Evolutionary conservation across 129 eudicot genomes (phyloP), one percentile per base, ranked within the genome.

Genomic region (Pittosporum tobira): DNA sequence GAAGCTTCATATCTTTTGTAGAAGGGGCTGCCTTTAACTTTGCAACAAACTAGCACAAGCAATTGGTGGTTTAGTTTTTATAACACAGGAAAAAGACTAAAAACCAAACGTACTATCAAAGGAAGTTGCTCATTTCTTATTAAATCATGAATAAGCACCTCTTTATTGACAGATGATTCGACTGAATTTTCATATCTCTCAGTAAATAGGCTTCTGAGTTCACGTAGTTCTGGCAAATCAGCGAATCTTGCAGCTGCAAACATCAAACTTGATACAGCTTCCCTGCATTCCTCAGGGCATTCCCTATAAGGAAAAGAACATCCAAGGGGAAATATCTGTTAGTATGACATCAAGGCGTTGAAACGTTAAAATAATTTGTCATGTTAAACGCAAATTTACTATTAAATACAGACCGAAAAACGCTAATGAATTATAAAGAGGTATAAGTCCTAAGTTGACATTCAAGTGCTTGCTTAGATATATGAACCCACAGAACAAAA

Each of bases 231-330:
- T 0, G 97, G 97, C 63, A 88, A 51, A 71, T 88, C 97, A 22
- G 95, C 88, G 37, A 88, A 76, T 62, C 94, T 77, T 54, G 97
- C 95, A 28, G 97, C 94, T 4, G 97, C 94, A 70, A 71, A 82
- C 70, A 77, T 77, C 74, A 88, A 62, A 31, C 88, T 78, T 13
- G 91, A 14, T 10, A 74, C 72, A 25, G 97, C 81, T 69, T 77
- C 83, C 59, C 65, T 77, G 61, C 95, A 88, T 43, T 88, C 88
- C 49, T 81, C 85, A 4, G 97, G 95, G 55, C 96, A 93, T 71
- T 84, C 96, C 60, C 99, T 93, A 67, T 45, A 49, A 23, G 42
- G 0, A 31, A 25, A 51, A 60, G 29, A 28, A 9, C 11, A 23
- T 27, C 6, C 25, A 14, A 12, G 3, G 45, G 8, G 7, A 48